phyloP scores from a whole-genome alignment of 139 green algal species.

The Medakamo hakoo region DNA sequence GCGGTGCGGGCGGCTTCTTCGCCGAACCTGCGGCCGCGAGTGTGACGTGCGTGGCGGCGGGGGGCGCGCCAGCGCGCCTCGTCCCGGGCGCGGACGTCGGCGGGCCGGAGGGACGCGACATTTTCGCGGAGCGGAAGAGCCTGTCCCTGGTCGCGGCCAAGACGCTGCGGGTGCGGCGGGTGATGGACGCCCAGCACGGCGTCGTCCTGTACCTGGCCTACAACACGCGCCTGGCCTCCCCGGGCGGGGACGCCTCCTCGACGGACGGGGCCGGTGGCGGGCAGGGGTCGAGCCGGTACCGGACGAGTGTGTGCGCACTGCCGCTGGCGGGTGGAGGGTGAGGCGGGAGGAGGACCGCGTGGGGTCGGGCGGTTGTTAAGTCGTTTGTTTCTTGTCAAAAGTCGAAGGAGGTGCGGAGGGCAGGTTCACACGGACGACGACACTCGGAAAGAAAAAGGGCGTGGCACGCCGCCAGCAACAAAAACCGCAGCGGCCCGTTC shows the following conservation, averaged over 20 bases:
- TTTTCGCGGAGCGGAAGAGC: conserved; percentile 46
- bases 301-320: conserved; percentile 21
- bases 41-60: conserved; percentile 30
- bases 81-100: conserved; percentile 13
- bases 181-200: conserved; percentile 37
- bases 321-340: conserved; percentile 6
- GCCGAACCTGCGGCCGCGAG: conserved; percentile 19
- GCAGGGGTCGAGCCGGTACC: conserved; percentile 19
- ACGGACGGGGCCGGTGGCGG: neutral
- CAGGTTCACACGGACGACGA: too few species aligned
- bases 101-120: conserved; percentile 20
- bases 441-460: too few species aligned
- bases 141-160: conserved; percentile 49
- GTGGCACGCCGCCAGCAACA: too few species aligned
- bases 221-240: conserved; percentile 37
- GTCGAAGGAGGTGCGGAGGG: too few species aligned
- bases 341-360: neutral
- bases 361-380: too few species aligned
- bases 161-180: conserved; percentile 40
- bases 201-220: conserved; percentile 53
- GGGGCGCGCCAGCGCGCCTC: too few species aligned
- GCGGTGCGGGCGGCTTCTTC: conserved; percentile 39
- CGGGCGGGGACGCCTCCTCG: neutral
- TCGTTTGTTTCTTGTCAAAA: too few species aligned
- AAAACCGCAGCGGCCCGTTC: too few species aligned